phyloP scores from a whole-genome alignment of 805 yeast genomes.

The Candida yuanshanica region DNA sequence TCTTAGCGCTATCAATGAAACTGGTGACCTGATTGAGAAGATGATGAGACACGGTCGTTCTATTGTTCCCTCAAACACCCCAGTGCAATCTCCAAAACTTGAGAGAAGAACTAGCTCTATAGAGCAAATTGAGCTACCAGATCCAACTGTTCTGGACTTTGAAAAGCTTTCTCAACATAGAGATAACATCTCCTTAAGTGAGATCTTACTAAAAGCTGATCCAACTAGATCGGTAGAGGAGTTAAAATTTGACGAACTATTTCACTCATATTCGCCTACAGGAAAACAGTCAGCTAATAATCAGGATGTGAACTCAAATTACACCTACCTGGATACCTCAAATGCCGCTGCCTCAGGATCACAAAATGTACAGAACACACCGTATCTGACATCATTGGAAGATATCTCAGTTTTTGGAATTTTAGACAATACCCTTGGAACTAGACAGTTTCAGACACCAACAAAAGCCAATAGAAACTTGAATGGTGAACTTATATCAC shows the following conservation, averaged over 20 bases:
- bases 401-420: not conserved
- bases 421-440: not conserved
- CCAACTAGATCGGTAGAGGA: not conserved
- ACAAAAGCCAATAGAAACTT: not conserved
- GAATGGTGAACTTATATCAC: no score
- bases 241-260: not conserved
- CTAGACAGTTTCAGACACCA: not conserved
- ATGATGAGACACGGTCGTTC: not conserved
- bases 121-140: not conserved
- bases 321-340: not conserved
- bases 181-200: not conserved
- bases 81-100: slow-evolving; percentile 5
- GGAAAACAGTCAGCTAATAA: not conserved
- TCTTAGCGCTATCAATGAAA: not conserved
- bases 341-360: not conserved
- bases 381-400: not conserved
- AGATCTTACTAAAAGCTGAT: slow-evolving; percentile 1
- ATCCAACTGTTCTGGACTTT: slow-evolving; percentile 1
- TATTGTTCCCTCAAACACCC: slow-evolving; percentile 8
- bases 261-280: not conserved
- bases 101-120: not conserved
- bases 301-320: not conserved
- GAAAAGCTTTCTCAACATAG: not conserved
- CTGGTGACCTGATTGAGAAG: not conserved
- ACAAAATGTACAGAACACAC: not conserved